Evolutionary conservation across 306 rosid genomes (phyloP), one percentile per base, ranked within the genome.

Genomic region (Cicer arietinum): DNA sequence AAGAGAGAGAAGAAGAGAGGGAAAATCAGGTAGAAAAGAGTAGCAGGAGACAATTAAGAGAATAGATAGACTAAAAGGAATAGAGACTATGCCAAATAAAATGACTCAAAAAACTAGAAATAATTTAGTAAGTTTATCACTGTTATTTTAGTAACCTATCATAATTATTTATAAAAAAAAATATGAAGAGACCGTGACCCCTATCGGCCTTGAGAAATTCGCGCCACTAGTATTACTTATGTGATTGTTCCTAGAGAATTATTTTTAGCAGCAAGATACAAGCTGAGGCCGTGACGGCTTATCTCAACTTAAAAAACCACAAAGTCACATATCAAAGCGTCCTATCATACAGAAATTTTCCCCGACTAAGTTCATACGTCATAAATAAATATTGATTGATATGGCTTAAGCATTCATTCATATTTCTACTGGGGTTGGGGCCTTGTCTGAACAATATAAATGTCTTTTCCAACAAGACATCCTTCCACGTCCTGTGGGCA

Each of bases 401-500:
- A 30, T 30, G 37, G 1, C 37, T 30, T 3, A 30, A 30, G 37
- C 4, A 30, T 30, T 6, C 43, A 7, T n/a, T 37, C 61, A 56
- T 41, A 14, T 64, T 43, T 76, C 72, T 85, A 92, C 48, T 16
- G 84, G 59, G 98, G 99, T 46, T 94, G 98, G 8, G 99, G 98
- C 22, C 98, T 88, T 78, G 99, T 80, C 81, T 94, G 98, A 74
- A 94, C 98, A 76, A 94, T 80, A 65, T 54, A 94, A 70, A 94
- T 84, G 69, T 92, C 97, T 77, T 94, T 81, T 11, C 97, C 99
- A 45, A 86, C 90, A 63, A 92, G 82, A 71, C 99, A 94, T 76
- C 97, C 97, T 85, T 94, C 98, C 25, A 90, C 87, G 75, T 94
- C 99, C 82, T 94, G 97, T 6, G 97, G 90, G 76, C 86, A 85